Conservation (phyloP, 179 eudicot genomes). For the Heliamphora pulchella region DNA sequence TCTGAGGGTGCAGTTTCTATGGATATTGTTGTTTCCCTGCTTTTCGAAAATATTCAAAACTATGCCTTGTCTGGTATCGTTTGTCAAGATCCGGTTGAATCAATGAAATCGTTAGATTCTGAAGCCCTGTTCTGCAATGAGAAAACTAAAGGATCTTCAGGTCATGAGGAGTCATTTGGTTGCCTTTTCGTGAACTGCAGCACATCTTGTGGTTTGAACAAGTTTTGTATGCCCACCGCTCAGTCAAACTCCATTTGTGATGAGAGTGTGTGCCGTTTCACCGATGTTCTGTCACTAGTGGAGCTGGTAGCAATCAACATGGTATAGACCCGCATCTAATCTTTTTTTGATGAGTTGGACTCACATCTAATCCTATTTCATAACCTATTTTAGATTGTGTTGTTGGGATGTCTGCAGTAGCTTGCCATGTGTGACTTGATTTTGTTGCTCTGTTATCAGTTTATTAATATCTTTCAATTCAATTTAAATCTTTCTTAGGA, state of each 20-base stretch:
- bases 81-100: constrained; percentile 17
- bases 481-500: not conserved
- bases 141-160: constrained; percentile 9
- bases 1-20: constrained; percentile 39
- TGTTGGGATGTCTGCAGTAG: not conserved
- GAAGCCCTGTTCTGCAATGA: not conserved
- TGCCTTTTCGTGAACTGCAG: constrained; percentile 5
- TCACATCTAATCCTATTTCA: not conserved
- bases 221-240: constrained; percentile 11
- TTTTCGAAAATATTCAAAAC: constrained; percentile 42
- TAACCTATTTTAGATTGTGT: not conserved
- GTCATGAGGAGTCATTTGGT: constrained; percentile 2
- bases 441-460: not conserved
- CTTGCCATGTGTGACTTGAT: constrained; percentile 6
- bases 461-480: not conserved
- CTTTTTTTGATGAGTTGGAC: not conserved
- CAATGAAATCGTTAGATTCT: constrained; percentile 14
- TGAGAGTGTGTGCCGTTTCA: constrained; percentile 26
- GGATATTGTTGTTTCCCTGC: constrained; percentile 41
- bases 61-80: constrained; percentile 15
- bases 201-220: not conserved
- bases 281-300: constrained; percentile 52
- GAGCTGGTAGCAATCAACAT: constrained; percentile 59
- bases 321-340: constrained; percentile 37
- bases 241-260: constrained; percentile 7